A percentile compares a stretch with the other conserved stretches of the same genome.
phyloP scores from a whole-genome alignment of 306 rosid genomes.

The Quercus wislizeni region DNA sequence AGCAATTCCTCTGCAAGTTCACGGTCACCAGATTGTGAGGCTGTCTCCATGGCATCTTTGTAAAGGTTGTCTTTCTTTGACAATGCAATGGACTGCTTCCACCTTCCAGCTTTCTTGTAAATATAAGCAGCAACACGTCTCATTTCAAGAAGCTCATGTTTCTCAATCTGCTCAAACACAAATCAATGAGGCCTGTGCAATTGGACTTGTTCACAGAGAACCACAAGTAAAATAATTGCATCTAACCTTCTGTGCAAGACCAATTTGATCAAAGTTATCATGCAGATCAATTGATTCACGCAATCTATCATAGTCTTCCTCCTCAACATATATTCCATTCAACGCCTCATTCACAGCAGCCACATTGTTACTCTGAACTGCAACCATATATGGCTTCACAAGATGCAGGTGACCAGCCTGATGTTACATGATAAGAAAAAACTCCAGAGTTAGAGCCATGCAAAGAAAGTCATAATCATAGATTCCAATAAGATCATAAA shows the following conservation, averaged over 20 bases:
- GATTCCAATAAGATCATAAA: slow-evolving; percentile 4
- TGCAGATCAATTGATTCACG: slow-evolving; percentile 98
- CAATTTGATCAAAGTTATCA: slow-evolving; percentile 97
- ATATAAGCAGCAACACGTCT: slow-evolving; percentile 99
- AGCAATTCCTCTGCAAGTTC: slow-evolving; percentile 98
- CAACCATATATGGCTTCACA: slow-evolving; percentile 99
- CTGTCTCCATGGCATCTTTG: slow-evolving; percentile 99
- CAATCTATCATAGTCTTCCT: slow-evolving; percentile 96
- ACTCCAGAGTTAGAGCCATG: slow-evolving; percentile 6
- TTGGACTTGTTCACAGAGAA: slow-evolving; percentile 12
- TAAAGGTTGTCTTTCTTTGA: slow-evolving; percentile 98
- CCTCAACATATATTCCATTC: slow-evolving; percentile 96
- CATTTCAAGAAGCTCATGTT: slow-evolving; percentile 98
- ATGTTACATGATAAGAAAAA: slow-evolving; percentile 8
- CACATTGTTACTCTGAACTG: slow-evolving; percentile 97
- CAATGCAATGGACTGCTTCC: slow-evolving; percentile 99
- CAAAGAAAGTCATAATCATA: background rate
- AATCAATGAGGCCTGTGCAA: slow-evolving; percentile 19
- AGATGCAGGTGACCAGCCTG: slow-evolving; percentile 97
- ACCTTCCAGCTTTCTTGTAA: slow-evolving; percentile 96
- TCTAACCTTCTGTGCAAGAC: slow-evolving; percentile 94
- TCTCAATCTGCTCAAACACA: slow-evolving; percentile 74
- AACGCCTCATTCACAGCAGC: slow-evolving; percentile 98
- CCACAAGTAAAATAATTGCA: slow-evolving; percentile 15
- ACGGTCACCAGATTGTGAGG: slow-evolving; percentile 97